phyloP scores from a whole-genome alignment of 495 filamentous ascomycete species.

The Poronia punctata region DNA sequence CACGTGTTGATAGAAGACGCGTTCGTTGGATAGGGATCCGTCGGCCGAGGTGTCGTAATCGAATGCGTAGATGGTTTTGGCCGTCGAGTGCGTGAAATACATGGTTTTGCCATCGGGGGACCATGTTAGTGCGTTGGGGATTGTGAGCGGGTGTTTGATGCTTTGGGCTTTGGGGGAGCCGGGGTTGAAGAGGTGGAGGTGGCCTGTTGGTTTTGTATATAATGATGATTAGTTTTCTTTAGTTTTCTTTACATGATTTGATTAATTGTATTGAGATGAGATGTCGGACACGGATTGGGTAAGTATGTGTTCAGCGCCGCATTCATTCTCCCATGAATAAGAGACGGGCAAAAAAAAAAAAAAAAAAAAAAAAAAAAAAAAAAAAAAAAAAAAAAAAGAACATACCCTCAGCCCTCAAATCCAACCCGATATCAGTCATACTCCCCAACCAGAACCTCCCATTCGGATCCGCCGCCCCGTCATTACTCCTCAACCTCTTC shows the following conservation, averaged over 20 bases:
- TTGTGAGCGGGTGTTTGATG: conserved; percentile 46
- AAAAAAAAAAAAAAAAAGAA: conserved; percentile 6
- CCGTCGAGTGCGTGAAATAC: conserved; percentile 77
- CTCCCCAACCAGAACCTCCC: conserved; percentile 85
- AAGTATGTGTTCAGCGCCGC: no score
- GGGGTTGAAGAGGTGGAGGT: conserved; percentile 32
- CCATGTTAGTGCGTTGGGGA: conserved; percentile 83
- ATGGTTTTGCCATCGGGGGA: conserved; percentile 62
- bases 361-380: conserved; percentile 2
- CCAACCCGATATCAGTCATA: conserved; percentile 69
- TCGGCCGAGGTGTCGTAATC: conserved; percentile 56
- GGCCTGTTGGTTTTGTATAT: conserved; percentile 23
- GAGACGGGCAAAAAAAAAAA: no score
- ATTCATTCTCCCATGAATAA: no score
- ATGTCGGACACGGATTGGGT: conserved; percentile 9
- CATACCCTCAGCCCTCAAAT: conserved; percentile 48
- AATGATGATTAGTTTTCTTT: no score
- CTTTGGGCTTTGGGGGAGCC: conserved; percentile 13
- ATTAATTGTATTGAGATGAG: no score
- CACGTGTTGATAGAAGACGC: conserved; percentile 58
- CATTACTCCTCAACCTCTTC: conserved; percentile 59
- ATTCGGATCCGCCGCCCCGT: conserved; percentile 72
- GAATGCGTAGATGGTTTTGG: conserved; percentile 63
- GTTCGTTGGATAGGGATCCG: conserved; percentile 58
- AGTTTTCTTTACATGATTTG: background rate